Conservation (phyloP, 495 filamentous ascomycete species). For the Podospora australis region DNA sequence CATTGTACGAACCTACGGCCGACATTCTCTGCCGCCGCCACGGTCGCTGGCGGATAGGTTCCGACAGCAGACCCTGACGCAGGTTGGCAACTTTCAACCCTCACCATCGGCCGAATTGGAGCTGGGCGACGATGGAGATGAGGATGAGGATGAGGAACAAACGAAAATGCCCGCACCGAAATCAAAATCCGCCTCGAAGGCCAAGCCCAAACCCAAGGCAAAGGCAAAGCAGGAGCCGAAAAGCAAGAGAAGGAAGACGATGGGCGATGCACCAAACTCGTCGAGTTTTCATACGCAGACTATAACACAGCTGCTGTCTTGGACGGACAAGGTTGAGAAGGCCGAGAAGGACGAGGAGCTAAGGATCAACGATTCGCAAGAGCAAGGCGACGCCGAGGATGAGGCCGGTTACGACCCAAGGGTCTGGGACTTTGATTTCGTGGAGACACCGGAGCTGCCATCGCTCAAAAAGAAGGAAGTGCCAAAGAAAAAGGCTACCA, state of each 20-base stretch:
- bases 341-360: slow-evolving; percentile 19
- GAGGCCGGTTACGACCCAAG: too few relatives aligned
- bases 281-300: slow-evolving; percentile 41
- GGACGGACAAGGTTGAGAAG: slow-evolving; percentile 12
- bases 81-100: slow-evolving; percentile 37
- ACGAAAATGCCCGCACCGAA: slow-evolving; percentile 11
- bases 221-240: background rate
- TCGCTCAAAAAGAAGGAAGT: background rate
- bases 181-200: slow-evolving; percentile 11
- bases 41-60: slow-evolving; percentile 10
- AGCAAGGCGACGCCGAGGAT: slow-evolving; percentile 18
- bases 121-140: slow-evolving; percentile 8
- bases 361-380: slow-evolving; percentile 31
- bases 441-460: background rate
- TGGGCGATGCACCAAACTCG: slow-evolving; percentile 32
- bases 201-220: slow-evolving; percentile 10
- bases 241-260: slow-evolving; percentile 32
- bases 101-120: slow-evolving; percentile 8
- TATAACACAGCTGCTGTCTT: slow-evolving; percentile 36
- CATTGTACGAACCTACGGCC: slow-evolving; percentile 35
- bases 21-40: slow-evolving; percentile 23
- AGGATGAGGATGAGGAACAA: slow-evolving; percentile 1
- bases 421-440: too few relatives aligned
- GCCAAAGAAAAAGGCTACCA: background rate
- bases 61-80: slow-evolving; percentile 44